Evolutionary conservation across 2,329 filamentous ascomycete genomes (phyloP).

Genomic region (Aspergillus nomiae): DNA sequence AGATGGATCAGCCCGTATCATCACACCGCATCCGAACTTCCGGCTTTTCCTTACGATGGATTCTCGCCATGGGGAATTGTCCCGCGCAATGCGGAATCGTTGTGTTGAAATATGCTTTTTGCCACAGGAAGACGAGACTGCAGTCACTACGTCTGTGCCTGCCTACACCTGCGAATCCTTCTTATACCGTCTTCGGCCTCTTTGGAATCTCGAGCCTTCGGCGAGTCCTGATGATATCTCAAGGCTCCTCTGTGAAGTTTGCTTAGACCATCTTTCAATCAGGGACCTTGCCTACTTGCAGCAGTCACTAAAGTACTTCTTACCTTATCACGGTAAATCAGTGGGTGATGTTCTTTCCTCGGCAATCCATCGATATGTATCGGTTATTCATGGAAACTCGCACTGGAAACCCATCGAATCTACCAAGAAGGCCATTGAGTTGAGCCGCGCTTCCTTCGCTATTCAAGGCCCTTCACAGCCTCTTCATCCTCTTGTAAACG

Average conservation of each 20-base stretch:
- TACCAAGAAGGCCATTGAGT: slow-evolving; percentile 22
- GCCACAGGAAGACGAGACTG: slow-evolving; percentile 34
- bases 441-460: slow-evolving; percentile 28
- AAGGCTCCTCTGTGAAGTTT: slow-evolving; percentile 29
- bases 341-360: slow-evolving; percentile 18
- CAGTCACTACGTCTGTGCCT: slow-evolving; percentile 24
- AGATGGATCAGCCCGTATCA: slow-evolving; percentile 76
- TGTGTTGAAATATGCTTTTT: slow-evolving; percentile 85
- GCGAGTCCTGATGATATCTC: slow-evolving; percentile 14
- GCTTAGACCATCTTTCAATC: slow-evolving; percentile 41
- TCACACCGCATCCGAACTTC: slow-evolving; percentile 83
- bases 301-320: slow-evolving; percentile 26
- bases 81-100: slow-evolving; percentile 93
- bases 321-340: slow-evolving; percentile 18
- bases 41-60: slow-evolving; percentile 94
- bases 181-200: slow-evolving; percentile 41
- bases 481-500: slow-evolving; percentile 44
- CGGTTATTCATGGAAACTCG: slow-evolving; percentile 33
- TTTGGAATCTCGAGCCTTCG: slow-evolving; percentile 29
- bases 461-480: slow-evolving; percentile 33
- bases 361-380: slow-evolving; percentile 33
- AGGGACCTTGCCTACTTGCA: slow-evolving; percentile 37
- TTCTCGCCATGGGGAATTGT: slow-evolving; percentile 87
- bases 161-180: slow-evolving; percentile 42
- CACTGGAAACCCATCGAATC: slow-evolving; percentile 32